Evolutionary conservation across 192 early-diverging fungal genomes (phyloP), one percentile per base, ranked within the genome.

Genomic region (Piromyces finnis): DNA sequence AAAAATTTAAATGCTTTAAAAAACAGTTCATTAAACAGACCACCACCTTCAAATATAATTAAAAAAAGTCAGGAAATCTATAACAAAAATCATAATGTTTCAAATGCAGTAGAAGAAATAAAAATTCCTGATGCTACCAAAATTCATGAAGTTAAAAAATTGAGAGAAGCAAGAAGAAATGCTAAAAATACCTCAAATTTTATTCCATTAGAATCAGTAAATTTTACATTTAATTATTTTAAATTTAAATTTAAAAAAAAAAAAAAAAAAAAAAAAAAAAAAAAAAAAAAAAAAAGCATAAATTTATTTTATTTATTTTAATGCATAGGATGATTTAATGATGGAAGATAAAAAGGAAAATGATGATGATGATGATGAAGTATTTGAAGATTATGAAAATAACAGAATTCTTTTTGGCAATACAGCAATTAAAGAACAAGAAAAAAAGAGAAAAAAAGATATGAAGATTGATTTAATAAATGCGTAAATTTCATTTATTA

Each of bases 351-450:
- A 84, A 59, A 84, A 85, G 30, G 29, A 82, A 15, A 86, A 85
- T 68, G 84, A 87, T 29, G 81, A 84, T n/a, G 51, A 68, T 27
- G 85, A 82, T 15, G 83, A 84, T 32, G 85, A 85, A 77, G 29
- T 82, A 15, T 87, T 86, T 80, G 84, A 86, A n/a, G 86, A 87
- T 68, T 86, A 87, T 78, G 81, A 84, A 36, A 80, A 82, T 15
- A 79, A 86, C 79, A 81, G 41, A 30, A 81, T 87, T 30, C 77
- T 79, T 17, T 86, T 87, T 80, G 85, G 86, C 29, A 36, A 28
- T 37, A 79, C 27, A 30, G 84, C 85, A 16, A 84, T 86, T 7
- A 77, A 83, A 51, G 79, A 86, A 79, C 82, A 80, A 29, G 82
- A 84, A 37, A 41, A 35, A 77, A 29, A 80, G 12, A 59, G 82